Evolutionary conservation across 495 filamentous ascomycete genomes (phyloP).

Genomic region (Xylaria acuta): DNA sequence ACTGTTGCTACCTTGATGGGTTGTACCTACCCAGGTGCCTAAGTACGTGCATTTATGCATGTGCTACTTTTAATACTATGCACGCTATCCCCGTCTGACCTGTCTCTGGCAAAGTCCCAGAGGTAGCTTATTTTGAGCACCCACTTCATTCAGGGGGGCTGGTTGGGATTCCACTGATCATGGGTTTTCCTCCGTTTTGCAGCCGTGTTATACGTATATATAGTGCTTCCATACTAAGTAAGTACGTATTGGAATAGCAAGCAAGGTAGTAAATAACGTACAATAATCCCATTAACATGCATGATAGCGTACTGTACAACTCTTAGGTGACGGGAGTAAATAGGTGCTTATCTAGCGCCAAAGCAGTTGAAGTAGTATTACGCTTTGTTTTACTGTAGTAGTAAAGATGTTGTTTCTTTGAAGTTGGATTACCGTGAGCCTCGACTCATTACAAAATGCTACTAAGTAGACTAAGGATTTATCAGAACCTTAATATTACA

Average conservation of each 20-base stretch:
- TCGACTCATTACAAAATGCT: too few species aligned
- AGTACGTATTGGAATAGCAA: not conserved
- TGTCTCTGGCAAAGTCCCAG: not conserved
- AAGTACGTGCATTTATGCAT: conserved; percentile 10
- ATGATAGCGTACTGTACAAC: not conserved
- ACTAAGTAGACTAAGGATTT: too few species aligned
- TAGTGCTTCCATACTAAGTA: not conserved
- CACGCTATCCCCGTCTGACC: not conserved
- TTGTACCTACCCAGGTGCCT: not conserved
- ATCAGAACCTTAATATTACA: too few species aligned
- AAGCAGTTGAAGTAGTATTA: not conserved
- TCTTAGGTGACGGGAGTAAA: not conserved
- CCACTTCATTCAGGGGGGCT: conserved; percentile 11
- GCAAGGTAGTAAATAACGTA: not conserved
- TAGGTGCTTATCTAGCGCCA: not conserved
- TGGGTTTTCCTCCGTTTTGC: not conserved
- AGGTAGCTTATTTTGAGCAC: not conserved
- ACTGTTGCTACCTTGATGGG: not conserved
- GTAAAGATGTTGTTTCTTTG: too few species aligned
- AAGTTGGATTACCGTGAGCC: not conserved
- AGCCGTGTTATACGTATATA: not conserved
- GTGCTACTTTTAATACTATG: not conserved
- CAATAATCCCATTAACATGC: not conserved
- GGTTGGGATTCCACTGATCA: not conserved
- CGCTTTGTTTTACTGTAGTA: not conserved